Conservation (phyloP, 495 filamentous ascomycete species). For the Neurospora africana region DNA sequence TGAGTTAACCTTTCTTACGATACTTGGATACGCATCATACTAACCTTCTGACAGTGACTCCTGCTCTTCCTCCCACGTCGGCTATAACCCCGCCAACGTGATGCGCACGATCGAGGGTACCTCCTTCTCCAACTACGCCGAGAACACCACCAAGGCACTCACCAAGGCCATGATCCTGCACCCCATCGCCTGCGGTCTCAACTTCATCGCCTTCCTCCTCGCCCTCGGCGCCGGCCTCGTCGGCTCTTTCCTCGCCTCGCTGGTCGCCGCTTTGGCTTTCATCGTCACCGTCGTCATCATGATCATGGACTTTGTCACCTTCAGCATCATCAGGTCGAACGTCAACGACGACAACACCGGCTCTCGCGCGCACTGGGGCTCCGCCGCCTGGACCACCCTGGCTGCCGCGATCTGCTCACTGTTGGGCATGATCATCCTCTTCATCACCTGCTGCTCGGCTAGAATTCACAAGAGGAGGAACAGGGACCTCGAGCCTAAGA, state of each 20-base stretch:
- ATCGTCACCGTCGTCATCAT: slow-evolving; percentile 43
- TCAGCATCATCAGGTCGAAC: slow-evolving; percentile 40
- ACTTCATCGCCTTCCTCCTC: slow-evolving; percentile 49
- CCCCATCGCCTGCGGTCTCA: slow-evolving; percentile 45
- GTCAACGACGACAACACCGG: slow-evolving; percentile 31
- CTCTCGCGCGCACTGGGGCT: slow-evolving; percentile 31
- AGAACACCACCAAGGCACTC: slow-evolving; percentile 34
- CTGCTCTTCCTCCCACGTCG: slow-evolving; percentile 36
- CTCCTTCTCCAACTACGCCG: slow-evolving; percentile 26
- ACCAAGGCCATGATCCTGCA: slow-evolving; percentile 51
- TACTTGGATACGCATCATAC: not conserved
- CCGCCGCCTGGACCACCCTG: slow-evolving; percentile 42
- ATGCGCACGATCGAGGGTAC: slow-evolving; percentile 27
- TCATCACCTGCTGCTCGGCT: slow-evolving; percentile 46
- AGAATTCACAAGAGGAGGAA: slow-evolving; percentile 20
- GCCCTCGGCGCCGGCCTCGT: slow-evolving; percentile 42
- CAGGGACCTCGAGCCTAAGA: slow-evolving; percentile 2
- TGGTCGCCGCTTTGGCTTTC: slow-evolving; percentile 42
- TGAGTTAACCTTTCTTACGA: slow-evolving; percentile 3
- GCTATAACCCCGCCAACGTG: slow-evolving; percentile 42
- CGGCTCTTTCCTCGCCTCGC: slow-evolving; percentile 39
- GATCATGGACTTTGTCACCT: slow-evolving; percentile 45
- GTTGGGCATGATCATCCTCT: slow-evolving; percentile 42
- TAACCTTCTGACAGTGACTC: slow-evolving; percentile 22
- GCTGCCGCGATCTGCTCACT: slow-evolving; percentile 41